phyloP scores from a whole-genome alignment of 129 eudicot genomes.

The Lonicera japonica region DNA sequence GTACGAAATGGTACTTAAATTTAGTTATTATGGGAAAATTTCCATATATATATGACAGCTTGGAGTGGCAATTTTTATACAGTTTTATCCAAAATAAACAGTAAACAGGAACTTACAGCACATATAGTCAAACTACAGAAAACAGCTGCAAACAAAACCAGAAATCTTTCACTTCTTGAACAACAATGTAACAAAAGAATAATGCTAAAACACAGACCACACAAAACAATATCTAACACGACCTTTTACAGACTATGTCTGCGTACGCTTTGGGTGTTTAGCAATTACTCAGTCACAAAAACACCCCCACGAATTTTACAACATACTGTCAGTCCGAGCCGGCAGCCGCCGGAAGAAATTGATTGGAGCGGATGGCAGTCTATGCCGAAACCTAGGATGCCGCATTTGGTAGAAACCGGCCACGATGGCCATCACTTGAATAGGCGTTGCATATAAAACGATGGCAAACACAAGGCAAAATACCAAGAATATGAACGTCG shows the following conservation, averaged over 20 bases:
- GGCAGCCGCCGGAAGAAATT: slow-evolving; percentile 85
- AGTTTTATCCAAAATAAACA: not conserved
- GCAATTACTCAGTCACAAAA: too few species aligned
- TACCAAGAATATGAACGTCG: slow-evolving; percentile 16
- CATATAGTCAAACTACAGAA: not conserved
- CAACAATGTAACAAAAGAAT: too few species aligned
- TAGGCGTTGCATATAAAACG: slow-evolving; percentile 44
- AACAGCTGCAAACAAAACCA: not conserved
- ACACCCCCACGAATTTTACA: slow-evolving; percentile 27
- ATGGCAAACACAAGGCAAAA: slow-evolving; percentile 15
- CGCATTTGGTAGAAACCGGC: slow-evolving; percentile 72
- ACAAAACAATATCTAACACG: too few species aligned
- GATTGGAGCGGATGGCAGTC: slow-evolving; percentile 62
- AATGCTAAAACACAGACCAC: too few species aligned
- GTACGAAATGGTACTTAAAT: too few species aligned
- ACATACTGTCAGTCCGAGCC: slow-evolving; percentile 73
- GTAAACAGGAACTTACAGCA: not conserved
- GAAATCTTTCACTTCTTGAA: not conserved
- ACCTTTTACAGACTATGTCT: too few species aligned
- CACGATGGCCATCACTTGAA: slow-evolving; percentile 44
- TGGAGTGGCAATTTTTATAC: not conserved
- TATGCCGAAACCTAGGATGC: slow-evolving; percentile 78
- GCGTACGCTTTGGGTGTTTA: too few species aligned
- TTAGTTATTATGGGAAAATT: too few species aligned
- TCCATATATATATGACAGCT: too few species aligned